Base-by-base conservation (phyloP, 2,329 filamentous ascomycete species). In the Penicillium sp. region DNA sequence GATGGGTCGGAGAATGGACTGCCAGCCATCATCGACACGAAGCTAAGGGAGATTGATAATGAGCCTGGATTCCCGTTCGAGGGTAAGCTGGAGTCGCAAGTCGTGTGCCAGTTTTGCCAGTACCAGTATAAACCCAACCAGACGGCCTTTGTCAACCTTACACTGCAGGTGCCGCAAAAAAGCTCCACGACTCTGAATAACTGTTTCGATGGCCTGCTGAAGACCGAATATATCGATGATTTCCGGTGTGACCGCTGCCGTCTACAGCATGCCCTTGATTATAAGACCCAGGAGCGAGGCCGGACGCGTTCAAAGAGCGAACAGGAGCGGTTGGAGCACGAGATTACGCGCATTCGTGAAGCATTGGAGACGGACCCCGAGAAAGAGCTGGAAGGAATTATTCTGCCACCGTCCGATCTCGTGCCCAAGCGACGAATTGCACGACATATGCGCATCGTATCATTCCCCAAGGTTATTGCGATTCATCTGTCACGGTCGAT, bases 171-270 rank as follows among this genome's bases (percentile, higher is more conserved):
- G 3, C 93, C 93, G 0, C 88, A 93, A 66, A 81, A 85, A 54
- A 83, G 79, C 44, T 87, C 88, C 2, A 91, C 91, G 0, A 86
- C 89, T 0, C 78, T 98, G 13, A 90, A 87, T 64, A 79, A 84
- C 7, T 98, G 93, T 69, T 93, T 98, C 61, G 93, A 98, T 63
- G 88, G 88, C 35, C 86, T 96, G 70, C 85, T 98, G 59, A 95
- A 95, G 72, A 89, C 89, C 0, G 93, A 98, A 69, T 87, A 90
- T 66, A 96, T 98, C 57, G 92, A 97, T 55, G 93, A 95, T 67
- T 98, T 95, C 76, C 91, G 88, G 60, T 98, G 93, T 73, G 93
- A 96, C 62, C 88, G 84, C 71, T 98, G 93, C 66, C 83, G 90
- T 20, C 77, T 98, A n/a, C 72, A 88, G 38, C 87, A 95, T 67